phyloP scores from a whole-genome alignment of 176 grass and related monocot genomes.

The Zoysia japonica region DNA sequence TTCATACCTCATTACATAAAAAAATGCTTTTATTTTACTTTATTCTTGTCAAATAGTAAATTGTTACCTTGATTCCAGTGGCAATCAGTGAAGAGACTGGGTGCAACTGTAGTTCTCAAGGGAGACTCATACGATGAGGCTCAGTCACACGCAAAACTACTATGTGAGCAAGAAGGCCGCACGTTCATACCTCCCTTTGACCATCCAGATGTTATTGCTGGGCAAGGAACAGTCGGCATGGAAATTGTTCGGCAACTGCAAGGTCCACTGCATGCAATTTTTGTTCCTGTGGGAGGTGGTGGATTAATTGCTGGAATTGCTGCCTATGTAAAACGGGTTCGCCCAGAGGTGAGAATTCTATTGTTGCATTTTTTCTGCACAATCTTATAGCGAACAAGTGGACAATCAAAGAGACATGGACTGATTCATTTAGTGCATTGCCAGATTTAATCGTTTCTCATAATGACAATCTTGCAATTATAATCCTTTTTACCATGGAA shows the following conservation, averaged over 20 bases:
- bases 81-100: constrained; percentile 83
- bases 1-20: background rate
- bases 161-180: constrained; percentile 74
- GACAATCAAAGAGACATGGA: background rate
- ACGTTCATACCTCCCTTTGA: constrained; percentile 99
- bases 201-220: constrained; percentile 83
- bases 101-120: constrained; percentile 83
- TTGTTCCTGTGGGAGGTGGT: constrained; percentile 98
- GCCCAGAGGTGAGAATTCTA: constrained; percentile 76
- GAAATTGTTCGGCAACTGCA: constrained; percentile 88
- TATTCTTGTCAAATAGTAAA: constrained; percentile 11
- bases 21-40: background rate
- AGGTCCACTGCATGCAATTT: constrained; percentile 91
- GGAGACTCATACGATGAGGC: constrained; percentile 98
- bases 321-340: constrained; percentile 95
- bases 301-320: constrained; percentile 98
- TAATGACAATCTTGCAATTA: background rate
- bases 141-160: constrained; percentile 79
- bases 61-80: constrained; percentile 59
- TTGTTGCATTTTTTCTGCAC: background rate
- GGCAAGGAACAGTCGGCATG: constrained; percentile 97
- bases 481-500: constrained; percentile 7
- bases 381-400: background rate
- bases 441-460: constrained; percentile 8
- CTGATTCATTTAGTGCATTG: constrained; percentile 17